Conservation (phyloP, 768 basidiomycete genomes). For the Tylopilus plumbeoviolaceoides region DNA sequence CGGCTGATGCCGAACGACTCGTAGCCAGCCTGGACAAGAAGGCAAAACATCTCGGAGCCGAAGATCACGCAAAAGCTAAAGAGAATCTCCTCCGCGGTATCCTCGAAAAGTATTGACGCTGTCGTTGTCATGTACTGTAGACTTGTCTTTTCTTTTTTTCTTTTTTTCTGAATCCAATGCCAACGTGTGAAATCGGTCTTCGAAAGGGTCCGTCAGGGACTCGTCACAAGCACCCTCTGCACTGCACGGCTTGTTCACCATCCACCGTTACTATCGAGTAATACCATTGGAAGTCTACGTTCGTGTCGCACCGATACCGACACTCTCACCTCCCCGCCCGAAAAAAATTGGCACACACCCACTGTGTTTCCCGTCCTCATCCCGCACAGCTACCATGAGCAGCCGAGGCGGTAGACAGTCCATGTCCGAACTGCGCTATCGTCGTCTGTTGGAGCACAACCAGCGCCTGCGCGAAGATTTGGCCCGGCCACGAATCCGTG, state of each 20-base stretch:
- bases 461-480: slow-evolving; percentile 68
- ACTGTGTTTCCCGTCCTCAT: not conserved
- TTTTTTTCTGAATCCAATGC: not conserved
- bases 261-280: not conserved
- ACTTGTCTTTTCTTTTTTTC: not conserved
- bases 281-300: not conserved
- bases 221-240: too few species aligned
- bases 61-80: slow-evolving; percentile 32
- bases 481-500: slow-evolving; percentile 62
- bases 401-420: slow-evolving; percentile 63
- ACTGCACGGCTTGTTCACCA: slow-evolving; percentile 8
- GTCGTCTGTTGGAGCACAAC: slow-evolving; percentile 75
- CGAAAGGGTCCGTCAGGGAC: slow-evolving; percentile 8
- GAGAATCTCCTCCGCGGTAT: slow-evolving; percentile 34
- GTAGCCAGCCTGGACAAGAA: slow-evolving; percentile 54
- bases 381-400: slow-evolving; percentile 44
- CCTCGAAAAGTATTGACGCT: slow-evolving; percentile 29
- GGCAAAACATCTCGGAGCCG: slow-evolving; percentile 36
- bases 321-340: not conserved
- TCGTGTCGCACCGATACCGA: not conserved
- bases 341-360: not conserved
- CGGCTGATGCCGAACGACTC: slow-evolving; percentile 48
- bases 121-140: not conserved
- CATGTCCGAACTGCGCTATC: slow-evolving; percentile 79
- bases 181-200: slow-evolving; percentile 24